phyloP scores from a whole-genome alignment of 169 alveolate genomes.

The Perkinsus chesapeaki region DNA sequence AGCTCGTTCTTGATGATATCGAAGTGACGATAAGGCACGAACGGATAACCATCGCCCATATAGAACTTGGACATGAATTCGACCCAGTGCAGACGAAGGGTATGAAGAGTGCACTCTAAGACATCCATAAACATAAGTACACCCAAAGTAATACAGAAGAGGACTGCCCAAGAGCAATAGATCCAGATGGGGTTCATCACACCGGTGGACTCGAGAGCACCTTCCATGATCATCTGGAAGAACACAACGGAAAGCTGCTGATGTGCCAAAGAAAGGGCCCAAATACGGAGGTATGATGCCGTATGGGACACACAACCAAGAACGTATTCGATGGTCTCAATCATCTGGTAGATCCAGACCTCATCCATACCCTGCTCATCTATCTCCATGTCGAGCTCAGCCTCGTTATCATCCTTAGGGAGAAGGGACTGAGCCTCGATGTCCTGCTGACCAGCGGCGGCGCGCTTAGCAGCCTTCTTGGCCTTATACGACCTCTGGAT shows the following conservation, averaged over 20 bases:
- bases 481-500: not conserved
- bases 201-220: not conserved
- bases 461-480: not conserved
- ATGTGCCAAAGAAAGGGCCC: conserved; percentile 99
- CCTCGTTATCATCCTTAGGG: not conserved
- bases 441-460: not conserved
- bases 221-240: not conserved
- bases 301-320: conserved; percentile 94
- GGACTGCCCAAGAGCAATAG: conserved; percentile 38
- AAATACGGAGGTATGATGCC: conserved; percentile 98
- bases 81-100: conserved; percentile 99
- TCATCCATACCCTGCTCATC: not conserved
- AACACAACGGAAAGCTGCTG: conserved; percentile 69
- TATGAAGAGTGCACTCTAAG: conserved; percentile 97
- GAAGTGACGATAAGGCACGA: conserved; percentile 66
- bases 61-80: conserved; percentile 98
- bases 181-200: not conserved
- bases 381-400: not conserved
- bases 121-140: conserved; percentile 97
- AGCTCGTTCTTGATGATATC: not conserved
- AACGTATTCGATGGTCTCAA: conserved; percentile 98
- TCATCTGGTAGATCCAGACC: conserved; percentile 37
- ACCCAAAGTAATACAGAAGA: conserved; percentile 85
- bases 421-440: not conserved
- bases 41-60: conserved; percentile 94